Conservation (phyloP, 768 basidiomycete species). For the Amanita brunnescens region DNA sequence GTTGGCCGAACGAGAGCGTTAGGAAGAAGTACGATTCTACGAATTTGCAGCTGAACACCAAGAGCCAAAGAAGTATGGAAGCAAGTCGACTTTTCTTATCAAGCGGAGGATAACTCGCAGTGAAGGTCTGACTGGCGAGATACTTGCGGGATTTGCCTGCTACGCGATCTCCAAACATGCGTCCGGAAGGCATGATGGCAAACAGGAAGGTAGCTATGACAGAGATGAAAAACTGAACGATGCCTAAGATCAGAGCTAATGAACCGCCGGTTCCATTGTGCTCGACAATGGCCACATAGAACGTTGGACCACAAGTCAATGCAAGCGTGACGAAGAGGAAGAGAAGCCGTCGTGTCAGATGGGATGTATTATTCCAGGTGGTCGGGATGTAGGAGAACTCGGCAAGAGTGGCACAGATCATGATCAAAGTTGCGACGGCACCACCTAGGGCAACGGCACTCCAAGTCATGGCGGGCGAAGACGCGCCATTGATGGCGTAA, state of each 20-base stretch:
- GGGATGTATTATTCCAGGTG: slow-evolving; percentile 98
- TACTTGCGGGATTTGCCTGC: slow-evolving; percentile 94
- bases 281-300: slow-evolving; percentile 89
- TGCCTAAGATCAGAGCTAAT: slow-evolving; percentile 84
- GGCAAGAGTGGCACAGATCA: slow-evolving; percentile 88
- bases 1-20: slow-evolving; percentile 88
- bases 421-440: slow-evolving; percentile 91
- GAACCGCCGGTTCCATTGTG: slow-evolving; percentile 53
- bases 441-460: slow-evolving; percentile 92
- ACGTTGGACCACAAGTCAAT: slow-evolving; percentile 85
- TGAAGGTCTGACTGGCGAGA: slow-evolving; percentile 97
- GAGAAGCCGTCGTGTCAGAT: slow-evolving; percentile 83
- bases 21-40: slow-evolving; percentile 98
- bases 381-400: slow-evolving; percentile 98
- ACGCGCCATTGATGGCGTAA: slow-evolving; percentile 52
- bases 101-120: slow-evolving; percentile 84
- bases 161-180: slow-evolving; percentile 98
- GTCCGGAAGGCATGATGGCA: slow-evolving; percentile 86
- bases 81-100: slow-evolving; percentile 58
- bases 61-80: slow-evolving; percentile 76
- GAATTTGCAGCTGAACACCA: slow-evolving; percentile 95
- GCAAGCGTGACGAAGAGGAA: slow-evolving; percentile 88
- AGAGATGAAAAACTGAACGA: slow-evolving; percentile 94
- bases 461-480: slow-evolving; percentile 80
- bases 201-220: slow-evolving; percentile 82